Percentiles rank a stretch among this genome's conserved stretches.
These are phyloP conservation scores for Mycosphaerella arachidis DNA, from an alignment of 2,329 filamentous ascomycete genomes.

Conservation along the genomic window DNA sequence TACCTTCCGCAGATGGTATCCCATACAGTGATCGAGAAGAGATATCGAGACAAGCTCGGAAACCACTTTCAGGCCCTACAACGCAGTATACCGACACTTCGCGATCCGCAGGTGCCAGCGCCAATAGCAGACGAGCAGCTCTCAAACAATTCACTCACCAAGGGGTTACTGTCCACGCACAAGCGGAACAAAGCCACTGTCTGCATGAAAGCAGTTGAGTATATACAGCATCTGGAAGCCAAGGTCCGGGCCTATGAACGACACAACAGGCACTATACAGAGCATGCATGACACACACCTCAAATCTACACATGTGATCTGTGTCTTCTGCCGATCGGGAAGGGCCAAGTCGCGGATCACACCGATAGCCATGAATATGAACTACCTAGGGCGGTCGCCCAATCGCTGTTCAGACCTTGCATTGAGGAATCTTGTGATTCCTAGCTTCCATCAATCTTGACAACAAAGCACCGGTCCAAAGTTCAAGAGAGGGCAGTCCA, in stretches of 20 bases:
- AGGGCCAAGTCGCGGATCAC: too few relatives aligned
- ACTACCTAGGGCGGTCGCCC: too few relatives aligned
- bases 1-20: neutral
- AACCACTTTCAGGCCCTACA: neutral
- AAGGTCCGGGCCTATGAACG: neutral
- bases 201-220: neutral
- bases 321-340: too few relatives aligned
- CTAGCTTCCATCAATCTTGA: too few relatives aligned
- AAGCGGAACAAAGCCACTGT: neutral
- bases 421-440: too few relatives aligned
- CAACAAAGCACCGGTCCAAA: too few relatives aligned
- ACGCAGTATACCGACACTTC: neutral
- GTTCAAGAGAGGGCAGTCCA: too few relatives aligned
- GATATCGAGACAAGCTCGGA: neutral
- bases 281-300: too few relatives aligned
- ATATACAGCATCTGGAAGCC: neutral
- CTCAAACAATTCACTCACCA: neutral
- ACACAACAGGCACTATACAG: too few relatives aligned
- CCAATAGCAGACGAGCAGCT: neutral
- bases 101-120: neutral
- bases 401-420: too few relatives aligned
- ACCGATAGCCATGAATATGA: too few relatives aligned
- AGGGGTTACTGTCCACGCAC: neutral
- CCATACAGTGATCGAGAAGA: neutral
- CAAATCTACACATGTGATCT: too few relatives aligned